These are phyloP conservation scores for Hygrophoropsis aurantiaca DNA, from an alignment of 768 basidiomycete species.

Conservation along the genomic window DNA sequence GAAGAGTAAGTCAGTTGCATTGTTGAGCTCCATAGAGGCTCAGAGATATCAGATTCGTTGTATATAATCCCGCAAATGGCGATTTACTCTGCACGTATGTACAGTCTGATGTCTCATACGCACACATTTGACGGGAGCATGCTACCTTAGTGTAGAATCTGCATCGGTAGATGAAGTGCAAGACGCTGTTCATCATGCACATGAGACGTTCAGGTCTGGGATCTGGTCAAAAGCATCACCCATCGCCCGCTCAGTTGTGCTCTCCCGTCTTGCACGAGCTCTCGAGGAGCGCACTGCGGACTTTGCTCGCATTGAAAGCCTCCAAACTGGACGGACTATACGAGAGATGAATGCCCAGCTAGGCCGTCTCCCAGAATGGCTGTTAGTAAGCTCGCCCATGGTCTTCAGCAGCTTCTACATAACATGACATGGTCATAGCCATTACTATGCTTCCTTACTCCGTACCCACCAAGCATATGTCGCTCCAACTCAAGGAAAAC, in stretches of 20 bases:
- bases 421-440: slow-evolving; percentile 39
- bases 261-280: slow-evolving; percentile 61
- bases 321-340: slow-evolving; percentile 81
- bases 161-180: slow-evolving; percentile 54
- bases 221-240: slow-evolving; percentile 68
- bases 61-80: slow-evolving; percentile 71
- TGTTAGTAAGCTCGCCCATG: slow-evolving; percentile 48
- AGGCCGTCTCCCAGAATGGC: slow-evolving; percentile 79
- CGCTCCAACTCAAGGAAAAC: slow-evolving; percentile 75
- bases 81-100: slow-evolving; percentile 57
- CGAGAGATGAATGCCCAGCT: slow-evolving; percentile 84
- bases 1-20: slow-evolving; percentile 3
- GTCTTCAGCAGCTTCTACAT: not conserved
- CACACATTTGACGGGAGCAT: not conserved
- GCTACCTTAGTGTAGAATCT: slow-evolving; percentile 49
- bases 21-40: slow-evolving; percentile 20
- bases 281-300: slow-evolving; percentile 59
- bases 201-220: slow-evolving; percentile 62
- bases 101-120: not conserved
- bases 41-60: slow-evolving; percentile 40
- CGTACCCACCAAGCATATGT: slow-evolving; percentile 69
- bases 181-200: slow-evolving; percentile 51
- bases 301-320: slow-evolving; percentile 63
- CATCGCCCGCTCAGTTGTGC: slow-evolving; percentile 59
- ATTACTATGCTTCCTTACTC: slow-evolving; percentile 75